phyloP scores from a whole-genome alignment of 805 yeast genomes.

The Sugiyamaella americana region DNA sequence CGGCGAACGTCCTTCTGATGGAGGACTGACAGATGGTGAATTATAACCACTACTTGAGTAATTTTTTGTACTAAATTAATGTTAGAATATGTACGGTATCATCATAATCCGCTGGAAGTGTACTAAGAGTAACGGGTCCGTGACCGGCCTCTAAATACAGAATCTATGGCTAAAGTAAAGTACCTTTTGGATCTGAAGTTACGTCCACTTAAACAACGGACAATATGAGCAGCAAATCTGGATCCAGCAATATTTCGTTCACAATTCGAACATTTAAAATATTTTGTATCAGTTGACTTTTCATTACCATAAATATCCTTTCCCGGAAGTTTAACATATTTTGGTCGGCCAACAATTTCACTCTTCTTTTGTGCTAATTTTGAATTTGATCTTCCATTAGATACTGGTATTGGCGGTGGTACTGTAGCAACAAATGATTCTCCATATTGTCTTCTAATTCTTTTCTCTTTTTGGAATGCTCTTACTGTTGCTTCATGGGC shows the following conservation, averaged over 20 bases:
- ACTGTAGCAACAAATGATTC: slow-evolving; percentile 20
- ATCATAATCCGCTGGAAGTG: too few relatives aligned
- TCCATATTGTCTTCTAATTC: slow-evolving; percentile 31
- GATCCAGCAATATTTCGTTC: slow-evolving; percentile 83
- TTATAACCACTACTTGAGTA: not conserved
- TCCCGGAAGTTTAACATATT: slow-evolving; percentile 27
- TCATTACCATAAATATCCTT: slow-evolving; percentile 38
- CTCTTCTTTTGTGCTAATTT: slow-evolving; percentile 14
- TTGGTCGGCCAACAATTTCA: slow-evolving; percentile 22
- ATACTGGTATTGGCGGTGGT: not conserved
- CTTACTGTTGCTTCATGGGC: slow-evolving; percentile 32
- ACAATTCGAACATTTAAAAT: slow-evolving; percentile 77
- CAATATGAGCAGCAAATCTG: slow-evolving; percentile 88
- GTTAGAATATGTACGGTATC: too few relatives aligned
- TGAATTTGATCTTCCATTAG: not conserved
- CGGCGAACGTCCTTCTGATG: slow-evolving; percentile 12
- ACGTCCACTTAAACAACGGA: slow-evolving; percentile 79
- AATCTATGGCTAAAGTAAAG: not conserved
- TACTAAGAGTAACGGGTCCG: too few relatives aligned
- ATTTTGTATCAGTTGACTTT: slow-evolving; percentile 45
- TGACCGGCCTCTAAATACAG: too few relatives aligned
- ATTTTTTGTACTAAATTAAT: not conserved
- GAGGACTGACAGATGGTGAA: slow-evolving; percentile 1
- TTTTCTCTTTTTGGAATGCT: slow-evolving; percentile 31
- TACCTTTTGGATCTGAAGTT: slow-evolving; percentile 7